A percentile compares a stretch with the other conserved stretches of the same genome.
Conservation (phyloP, 2,329 filamentous ascomycete genomes). For the Ampelomyces quisqualis region DNA sequence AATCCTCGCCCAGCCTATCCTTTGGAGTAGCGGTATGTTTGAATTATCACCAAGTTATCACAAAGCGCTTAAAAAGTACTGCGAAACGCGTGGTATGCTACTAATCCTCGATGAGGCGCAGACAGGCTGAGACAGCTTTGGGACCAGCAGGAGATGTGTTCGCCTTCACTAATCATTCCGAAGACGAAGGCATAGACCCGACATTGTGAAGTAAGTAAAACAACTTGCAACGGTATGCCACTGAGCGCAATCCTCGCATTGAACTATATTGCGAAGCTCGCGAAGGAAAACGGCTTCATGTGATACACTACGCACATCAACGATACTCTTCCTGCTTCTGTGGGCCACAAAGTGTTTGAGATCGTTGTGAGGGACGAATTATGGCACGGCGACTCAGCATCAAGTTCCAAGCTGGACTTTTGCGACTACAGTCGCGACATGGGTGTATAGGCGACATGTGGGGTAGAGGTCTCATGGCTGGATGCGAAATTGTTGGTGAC, state of each 20-base stretch:
- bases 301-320: conserved; percentile 65
- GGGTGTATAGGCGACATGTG: conserved; percentile 64
- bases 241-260: conserved; percentile 60
- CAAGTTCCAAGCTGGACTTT: conserved; percentile 52
- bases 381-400: conserved; percentile 50
- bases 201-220: conserved; percentile 64
- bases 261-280: conserved; percentile 53
- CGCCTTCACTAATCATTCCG: conserved; percentile 40
- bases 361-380: conserved; percentile 60
- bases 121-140: conserved; percentile 43
- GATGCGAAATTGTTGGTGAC: conserved; percentile 59
- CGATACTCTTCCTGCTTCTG: conserved; percentile 61
- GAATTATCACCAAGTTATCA: conserved; percentile 62
- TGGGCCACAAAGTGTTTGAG: conserved; percentile 63
- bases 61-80: conserved; percentile 52
- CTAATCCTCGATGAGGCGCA: conserved; percentile 44
- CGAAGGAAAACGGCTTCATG: conserved; percentile 53
- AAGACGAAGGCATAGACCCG: conserved; percentile 41
- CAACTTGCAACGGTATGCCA: conserved; percentile 61
- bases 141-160: conserved; percentile 53
- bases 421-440: conserved; percentile 52
- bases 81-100: conserved; percentile 37
- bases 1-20: conserved; percentile 63
- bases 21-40: conserved; percentile 61
- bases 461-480: conserved; percentile 59